phyloP scores from a whole-genome alignment of 345 rosid species.

The Brassica juncea region DNA sequence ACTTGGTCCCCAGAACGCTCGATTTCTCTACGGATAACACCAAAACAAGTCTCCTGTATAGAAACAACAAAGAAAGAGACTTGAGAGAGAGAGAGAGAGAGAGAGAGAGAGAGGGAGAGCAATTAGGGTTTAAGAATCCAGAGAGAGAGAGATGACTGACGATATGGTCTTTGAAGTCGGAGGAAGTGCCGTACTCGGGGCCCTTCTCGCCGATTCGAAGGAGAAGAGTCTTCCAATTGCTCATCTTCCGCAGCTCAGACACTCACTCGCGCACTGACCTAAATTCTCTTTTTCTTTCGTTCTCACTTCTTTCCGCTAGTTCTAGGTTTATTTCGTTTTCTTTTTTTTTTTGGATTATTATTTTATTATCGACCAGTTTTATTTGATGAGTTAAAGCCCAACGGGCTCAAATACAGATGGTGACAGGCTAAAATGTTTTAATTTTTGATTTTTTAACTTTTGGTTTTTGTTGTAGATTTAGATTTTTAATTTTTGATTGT shows the following conservation, averaged over 20 bases:
- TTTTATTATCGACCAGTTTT: not conserved
- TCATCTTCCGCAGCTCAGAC: conserved; percentile 43
- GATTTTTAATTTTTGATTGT: too few relatives aligned
- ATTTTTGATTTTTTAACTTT: not conserved
- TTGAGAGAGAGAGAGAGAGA: not conserved
- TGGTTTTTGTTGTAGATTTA: not conserved
- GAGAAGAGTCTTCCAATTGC: conserved; percentile 81
- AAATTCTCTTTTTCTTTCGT: not conserved
- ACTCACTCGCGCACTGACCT: not conserved
- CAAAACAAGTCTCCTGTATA: conserved; percentile 78
- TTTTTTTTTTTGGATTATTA: not conserved
- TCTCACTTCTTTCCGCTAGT: not conserved
- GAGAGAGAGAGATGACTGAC: conserved; percentile 46
- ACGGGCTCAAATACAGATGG: not conserved
- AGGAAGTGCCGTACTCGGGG: conserved; percentile 68
- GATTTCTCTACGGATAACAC: conserved; percentile 74
- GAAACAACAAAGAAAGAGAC: not conserved
- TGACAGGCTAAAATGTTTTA: not conserved
- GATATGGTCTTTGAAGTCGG: conserved; percentile 83
- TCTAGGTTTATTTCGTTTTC: not conserved
- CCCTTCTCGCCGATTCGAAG: conserved; percentile 90
- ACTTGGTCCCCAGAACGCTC: conserved; percentile 73
- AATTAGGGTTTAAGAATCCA: conserved; percentile 40
- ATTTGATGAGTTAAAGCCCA: not conserved
- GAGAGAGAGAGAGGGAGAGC: not conserved